Conservation (phyloP, 176 grass and related monocot genomes). For the Metroxylon sagu region DNA sequence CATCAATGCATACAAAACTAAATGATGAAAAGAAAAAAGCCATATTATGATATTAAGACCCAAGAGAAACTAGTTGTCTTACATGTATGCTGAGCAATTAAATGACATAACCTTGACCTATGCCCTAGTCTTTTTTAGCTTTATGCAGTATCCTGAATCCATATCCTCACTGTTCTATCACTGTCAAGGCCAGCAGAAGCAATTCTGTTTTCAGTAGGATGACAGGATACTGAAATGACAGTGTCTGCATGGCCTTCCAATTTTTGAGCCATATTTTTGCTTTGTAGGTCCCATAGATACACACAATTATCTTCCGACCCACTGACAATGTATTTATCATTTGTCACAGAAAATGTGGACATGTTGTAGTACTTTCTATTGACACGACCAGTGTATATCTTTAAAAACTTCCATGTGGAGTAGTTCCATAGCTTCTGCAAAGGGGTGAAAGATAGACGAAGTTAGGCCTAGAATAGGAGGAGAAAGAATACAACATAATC, state of each 20-base stretch:
- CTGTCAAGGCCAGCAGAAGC: constrained; percentile 62
- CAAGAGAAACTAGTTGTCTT: too few species aligned
- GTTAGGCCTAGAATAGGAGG: background rate
- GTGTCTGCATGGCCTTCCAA: constrained; percentile 71
- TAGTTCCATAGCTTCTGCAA: constrained; percentile 84
- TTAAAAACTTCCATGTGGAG: constrained; percentile 60
- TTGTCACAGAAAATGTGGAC: constrained; percentile 74
- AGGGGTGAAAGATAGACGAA: constrained; percentile 11
- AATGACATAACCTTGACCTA: too few species aligned
- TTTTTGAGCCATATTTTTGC: constrained; percentile 82
- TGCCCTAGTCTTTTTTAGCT: background rate
- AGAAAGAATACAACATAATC: too few species aligned
- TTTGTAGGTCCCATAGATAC: constrained; percentile 96
- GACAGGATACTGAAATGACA: constrained; percentile 69
- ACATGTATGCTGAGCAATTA: too few species aligned
- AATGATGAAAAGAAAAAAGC: too few species aligned
- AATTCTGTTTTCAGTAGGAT: constrained; percentile 74
- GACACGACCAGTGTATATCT: constrained; percentile 64
- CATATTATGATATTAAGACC: too few species aligned
- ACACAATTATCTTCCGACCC: constrained; percentile 80
- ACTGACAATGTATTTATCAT: constrained; percentile 74
- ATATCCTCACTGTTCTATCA: constrained; percentile 64
- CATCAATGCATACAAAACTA: too few species aligned
- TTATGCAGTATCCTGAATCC: constrained; percentile 61
- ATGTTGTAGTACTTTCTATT: constrained; percentile 66